Conservation (phyloP, 495 filamentous ascomycete species). For the Podospora tetraspora region DNA sequence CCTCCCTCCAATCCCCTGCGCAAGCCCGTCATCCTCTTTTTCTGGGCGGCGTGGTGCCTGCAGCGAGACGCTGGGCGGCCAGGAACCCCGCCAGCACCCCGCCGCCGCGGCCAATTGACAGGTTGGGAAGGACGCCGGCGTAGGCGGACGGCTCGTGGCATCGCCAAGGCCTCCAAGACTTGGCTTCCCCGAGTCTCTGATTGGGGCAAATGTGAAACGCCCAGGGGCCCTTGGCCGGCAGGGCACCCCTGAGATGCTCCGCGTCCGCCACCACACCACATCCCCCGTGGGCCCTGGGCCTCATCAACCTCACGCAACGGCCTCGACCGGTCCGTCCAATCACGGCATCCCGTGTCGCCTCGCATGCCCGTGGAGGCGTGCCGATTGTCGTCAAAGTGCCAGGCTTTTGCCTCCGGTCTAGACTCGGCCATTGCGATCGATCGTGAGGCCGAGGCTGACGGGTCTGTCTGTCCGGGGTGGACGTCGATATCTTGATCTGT, state of each 20-base stretch:
- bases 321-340: background rate
- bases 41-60: slow-evolving; percentile 10
- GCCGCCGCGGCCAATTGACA: slow-evolving; percentile 3
- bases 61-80: slow-evolving; percentile 7
- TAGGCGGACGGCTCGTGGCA: slow-evolving; percentile 5
- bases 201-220: slow-evolving; percentile 10
- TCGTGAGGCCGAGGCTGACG: background rate
- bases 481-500: background rate
- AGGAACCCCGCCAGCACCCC: background rate
- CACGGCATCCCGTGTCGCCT: background rate
- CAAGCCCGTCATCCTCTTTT: background rate
- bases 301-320: slow-evolving; percentile 1
- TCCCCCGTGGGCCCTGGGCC: background rate
- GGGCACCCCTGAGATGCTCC: slow-evolving; percentile 1
- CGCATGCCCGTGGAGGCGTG: background rate
- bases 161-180: slow-evolving; percentile 9
- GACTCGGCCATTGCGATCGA: background rate
- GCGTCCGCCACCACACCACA: slow-evolving; percentile 1
- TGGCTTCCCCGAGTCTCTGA: slow-evolving; percentile 3
- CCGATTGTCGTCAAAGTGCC: background rate
- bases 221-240: slow-evolving; percentile 5
- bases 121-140: background rate
- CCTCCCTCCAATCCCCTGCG: background rate
- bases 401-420: background rate
- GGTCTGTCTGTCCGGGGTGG: background rate